Base-by-base conservation (phyloP, 83 land plant species). In the Isoetes engelmannii region DNA sequence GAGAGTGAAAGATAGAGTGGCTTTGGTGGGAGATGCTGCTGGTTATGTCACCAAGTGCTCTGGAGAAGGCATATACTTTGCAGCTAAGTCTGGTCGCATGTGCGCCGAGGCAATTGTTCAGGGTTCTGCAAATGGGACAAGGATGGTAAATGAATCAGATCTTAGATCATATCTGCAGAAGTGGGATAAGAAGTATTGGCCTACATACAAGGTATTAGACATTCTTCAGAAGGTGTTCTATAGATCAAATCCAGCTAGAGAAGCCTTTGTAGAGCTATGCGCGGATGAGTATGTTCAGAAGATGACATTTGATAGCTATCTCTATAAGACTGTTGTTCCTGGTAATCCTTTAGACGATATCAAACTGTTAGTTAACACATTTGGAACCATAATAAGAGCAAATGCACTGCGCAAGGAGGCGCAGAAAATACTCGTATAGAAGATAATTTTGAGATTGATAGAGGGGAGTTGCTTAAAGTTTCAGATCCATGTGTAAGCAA, bases 191-290 rank as follows among this genome's bases (percentile, higher is more conserved):
- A 80, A 79, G 37, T 92, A 92, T 68, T 92, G 98, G 98, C 89
- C 96, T 6, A 89, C 98, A 2, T 92, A 92, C 82, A 92, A 92
- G 83, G 98, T 92, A 56, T 65, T 92, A 51, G 96, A 89, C 75
- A 80, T 92, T 44, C 74, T 89, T 73, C 96, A 92, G 85, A 92
- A 92, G 88, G 85, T 92, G 65, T 92, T 92, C 69, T 92, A 92
- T 77, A 47, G 98, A 55, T 93, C 96, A 42, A 87, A 93, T 64
- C 96, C 92, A 28, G 96, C 98, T 4, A 76, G 92, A 48, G 96
- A 93, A 78, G 98, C 98, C 13, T 93, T 93, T 44, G 98, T 93
- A 21, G 90, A 93, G 87, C 84, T 93, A 86, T 93, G 98, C 71
- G 96, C 92, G 4, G 92, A 90, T 57, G 92, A 93, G 69, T 93